Conservation (phyloP, 2,329 filamentous ascomycete genomes). For the Beauveria sp. region DNA sequence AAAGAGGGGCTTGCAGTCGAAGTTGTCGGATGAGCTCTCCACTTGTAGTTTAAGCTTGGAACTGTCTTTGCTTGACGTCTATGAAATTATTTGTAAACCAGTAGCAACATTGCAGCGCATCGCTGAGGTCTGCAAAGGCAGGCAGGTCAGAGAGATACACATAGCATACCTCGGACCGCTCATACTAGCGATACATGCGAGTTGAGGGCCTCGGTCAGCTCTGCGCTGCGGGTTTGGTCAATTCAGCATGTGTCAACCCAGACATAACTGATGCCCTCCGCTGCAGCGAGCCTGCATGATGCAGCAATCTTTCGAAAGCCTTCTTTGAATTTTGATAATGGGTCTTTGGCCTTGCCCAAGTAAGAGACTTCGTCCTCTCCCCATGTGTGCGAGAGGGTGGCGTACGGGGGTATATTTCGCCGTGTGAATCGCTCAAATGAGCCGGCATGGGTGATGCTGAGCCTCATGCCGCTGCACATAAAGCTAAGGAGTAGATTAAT, state of each 20-base stretch:
- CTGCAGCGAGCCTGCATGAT: not conserved
- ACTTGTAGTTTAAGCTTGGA: no score
- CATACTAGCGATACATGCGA: slow-evolving; percentile 19
- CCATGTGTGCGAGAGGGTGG: slow-evolving; percentile 20
- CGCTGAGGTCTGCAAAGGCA: no score
- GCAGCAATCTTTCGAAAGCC: not conserved
- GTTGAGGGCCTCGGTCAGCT: slow-evolving; percentile 21
- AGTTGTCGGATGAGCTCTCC: no score
- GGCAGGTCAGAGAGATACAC: slow-evolving; percentile 13
- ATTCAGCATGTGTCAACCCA: slow-evolving; percentile 25
- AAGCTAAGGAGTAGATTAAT: no score
- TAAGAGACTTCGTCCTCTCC: not conserved
- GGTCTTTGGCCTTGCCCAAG: not conserved
- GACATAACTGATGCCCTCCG: not conserved
- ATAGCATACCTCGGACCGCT: slow-evolving; percentile 16
- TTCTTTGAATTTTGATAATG: not conserved
- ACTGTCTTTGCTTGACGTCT: no score
- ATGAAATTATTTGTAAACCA: no score
- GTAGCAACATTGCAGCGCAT: no score
- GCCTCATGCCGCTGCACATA: no score
- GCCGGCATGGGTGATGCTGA: no score
- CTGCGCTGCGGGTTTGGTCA: slow-evolving; percentile 19
- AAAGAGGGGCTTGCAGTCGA: no score
- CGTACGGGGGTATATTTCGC: slow-evolving; percentile 11
- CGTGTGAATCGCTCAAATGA: no score